Base-by-base conservation (phyloP, 495 filamentous ascomycete species). In the Aspergillus bertholletiae region DNA sequence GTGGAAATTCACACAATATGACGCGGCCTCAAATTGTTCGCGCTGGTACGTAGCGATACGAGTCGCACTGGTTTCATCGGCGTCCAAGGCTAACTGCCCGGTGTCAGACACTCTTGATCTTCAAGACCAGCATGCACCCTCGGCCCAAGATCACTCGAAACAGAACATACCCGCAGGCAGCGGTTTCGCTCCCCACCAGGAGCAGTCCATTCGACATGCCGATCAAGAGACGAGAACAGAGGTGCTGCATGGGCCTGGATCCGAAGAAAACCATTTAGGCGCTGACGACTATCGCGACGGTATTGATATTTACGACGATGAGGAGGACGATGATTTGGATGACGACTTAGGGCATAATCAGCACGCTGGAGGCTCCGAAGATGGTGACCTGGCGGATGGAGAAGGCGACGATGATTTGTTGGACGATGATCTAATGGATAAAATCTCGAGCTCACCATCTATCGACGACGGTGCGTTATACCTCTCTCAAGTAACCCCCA, bases 391-490 rank as follows among this genome's bases (percentile, higher is more conserved):
- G 58, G 84, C 76, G 37, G 89, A 91, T 60, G 79, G 81, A 34
- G 92, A 91, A 59, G 81, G 80, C 28, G 90, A 93, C 64, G 90
- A 93, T 64, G 86, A 89, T 58, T 75, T 84, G 51, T 67, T 89
- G 68, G 93, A 96, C 63, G 94, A 97, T 66, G 88, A 92, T 76
- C 75, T 89, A 78, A 89, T 93, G 87, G 94, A 97, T 75, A 93
- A 93, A 72, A 96, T 98, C 44, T 96, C 92, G 46, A 97, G 92
- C 70, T 96, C 92, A 58, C 94, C 94, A 57, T 97, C 92, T 51
- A 99, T 99, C 69, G 90, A 94, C 72, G 95, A 99, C 82, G 94
- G 94, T 98, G 83, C 76, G 92, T 91, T 64, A 51, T 48, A 9
- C 18, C 32, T 18, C 20, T 20, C 22, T 7, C 7, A 2, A 21